Evolutionary conservation across 2,329 filamentous ascomycete species (phyloP), one percentile per base, ranked within the genome.

Genomic region (Gnomoniopsis smithogilvyi): DNA sequence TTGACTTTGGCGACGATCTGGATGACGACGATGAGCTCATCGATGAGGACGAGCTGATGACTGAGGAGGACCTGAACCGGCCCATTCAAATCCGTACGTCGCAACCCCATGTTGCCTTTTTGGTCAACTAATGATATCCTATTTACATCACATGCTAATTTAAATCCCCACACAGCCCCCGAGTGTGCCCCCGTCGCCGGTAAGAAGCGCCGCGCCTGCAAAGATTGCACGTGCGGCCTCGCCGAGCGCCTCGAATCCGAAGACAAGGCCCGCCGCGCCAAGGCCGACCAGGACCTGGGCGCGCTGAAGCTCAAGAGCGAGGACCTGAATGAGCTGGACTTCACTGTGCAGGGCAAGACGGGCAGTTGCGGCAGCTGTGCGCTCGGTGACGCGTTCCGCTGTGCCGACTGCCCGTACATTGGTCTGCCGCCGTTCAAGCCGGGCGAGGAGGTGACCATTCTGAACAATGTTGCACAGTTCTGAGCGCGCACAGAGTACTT

Each of bases 291-390:
- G 51, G 67, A 65, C 21, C 64, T 71, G 10, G 62, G 63, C 69
- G 80, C 86, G 21, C 78, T 92, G 63, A 91, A 90, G 74, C 80
- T 96, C 54, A 85, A 82, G 52, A 79, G 85, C 1, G 87, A 91
- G 67, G 95, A 99, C 70, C 77, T 99, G 51, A 87, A 85, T 54
- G 94, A 98, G 74, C 82, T 98, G 10, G 95, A 99, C 74, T 98
- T 99, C 71, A 99, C 95, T 0, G 91, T 98, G n/a, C 84, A 96
- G 74, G 95, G 95, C 67, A 98, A 97, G 78, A 91, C 94, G 6
- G 94, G 95, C 56, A 96, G 91, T 19, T 99, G 95, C 73, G 92
- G 92, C 30, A 97, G 94, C 75, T 98, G 95, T 74, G 89, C 92
- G 30, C 81, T 99, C 17, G 95, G 95, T 53, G 94, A 98, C 73